These are phyloP conservation scores for Corynespora cassiicola DNA, from an alignment of 2,329 filamentous ascomycete species.

Conservation along the genomic window DNA sequence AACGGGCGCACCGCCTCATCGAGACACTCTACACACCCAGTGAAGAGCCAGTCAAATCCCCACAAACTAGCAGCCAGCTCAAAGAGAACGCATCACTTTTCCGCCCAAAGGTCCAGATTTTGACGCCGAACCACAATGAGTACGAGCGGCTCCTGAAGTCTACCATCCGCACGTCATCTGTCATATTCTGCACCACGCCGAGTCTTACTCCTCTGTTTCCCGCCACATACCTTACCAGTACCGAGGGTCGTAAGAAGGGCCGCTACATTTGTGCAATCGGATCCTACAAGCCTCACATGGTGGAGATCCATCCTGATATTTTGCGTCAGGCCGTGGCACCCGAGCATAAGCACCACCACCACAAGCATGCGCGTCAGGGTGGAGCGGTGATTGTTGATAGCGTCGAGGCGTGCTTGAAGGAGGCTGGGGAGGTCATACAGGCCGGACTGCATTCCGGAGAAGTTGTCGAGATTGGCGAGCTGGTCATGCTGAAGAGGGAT, in stretches of 20 bases:
- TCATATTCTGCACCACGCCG: conserved; percentile 89
- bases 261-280: conserved; percentile 76
- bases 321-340: conserved; percentile 68
- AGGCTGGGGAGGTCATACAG: conserved; percentile 86
- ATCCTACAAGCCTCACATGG: conserved; percentile 75
- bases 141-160: conserved; percentile 72
- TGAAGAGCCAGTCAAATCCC: conserved; percentile 29
- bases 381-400: conserved; percentile 71
- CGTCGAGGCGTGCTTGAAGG: conserved; percentile 77
- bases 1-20: conserved; percentile 61
- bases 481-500: conserved; percentile 69
- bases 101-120: conserved; percentile 67
- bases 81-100: too few species aligned
- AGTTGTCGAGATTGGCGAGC: conserved; percentile 85
- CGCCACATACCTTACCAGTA: conserved; percentile 71
- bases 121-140: conserved; percentile 75
- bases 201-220: conserved; percentile 79
- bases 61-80: conserved; percentile 13
- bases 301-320: conserved; percentile 80
- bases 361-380: conserved; percentile 66
- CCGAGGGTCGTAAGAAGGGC: conserved; percentile 73
- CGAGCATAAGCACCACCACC: conserved; percentile 66
- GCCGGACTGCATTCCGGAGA: conserved; percentile 75
- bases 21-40: conserved; percentile 61
- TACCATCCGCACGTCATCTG: conserved; percentile 74